Evolutionary conservation across 176 grass and related monocot genomes (phyloP).

Genomic region (Cenchrus purpureus): DNA sequence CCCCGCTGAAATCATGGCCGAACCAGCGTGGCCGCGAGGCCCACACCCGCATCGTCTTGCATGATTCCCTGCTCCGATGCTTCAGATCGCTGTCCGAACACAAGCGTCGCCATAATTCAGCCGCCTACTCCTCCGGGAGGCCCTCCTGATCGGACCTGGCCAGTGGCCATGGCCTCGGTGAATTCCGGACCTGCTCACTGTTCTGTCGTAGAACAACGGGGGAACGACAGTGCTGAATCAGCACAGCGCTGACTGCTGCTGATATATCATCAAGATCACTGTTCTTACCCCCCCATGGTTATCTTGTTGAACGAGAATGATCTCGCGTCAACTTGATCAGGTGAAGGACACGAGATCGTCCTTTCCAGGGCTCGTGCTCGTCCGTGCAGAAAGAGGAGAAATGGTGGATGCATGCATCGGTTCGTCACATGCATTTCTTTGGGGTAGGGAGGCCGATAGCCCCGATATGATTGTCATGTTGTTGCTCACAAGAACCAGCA

Average conservation of each 20-base stretch:
- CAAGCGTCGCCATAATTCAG: conserved; percentile 18
- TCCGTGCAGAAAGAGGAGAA: conserved; percentile 9
- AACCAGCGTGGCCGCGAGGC: conserved; percentile 13
- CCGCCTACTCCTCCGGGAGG: conserved; percentile 3
- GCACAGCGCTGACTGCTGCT: too few species aligned
- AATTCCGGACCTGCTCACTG: background rate
- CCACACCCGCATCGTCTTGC: background rate
- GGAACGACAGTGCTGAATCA: background rate
- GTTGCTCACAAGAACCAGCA: conserved; percentile 22
- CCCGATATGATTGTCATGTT: background rate
- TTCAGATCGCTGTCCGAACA: background rate
- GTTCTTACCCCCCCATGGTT: too few species aligned
- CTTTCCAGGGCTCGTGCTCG: background rate
- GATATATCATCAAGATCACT: background rate
- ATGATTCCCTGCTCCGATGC: background rate
- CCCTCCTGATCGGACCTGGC: background rate
- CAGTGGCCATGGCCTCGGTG: background rate
- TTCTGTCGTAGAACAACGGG: background rate
- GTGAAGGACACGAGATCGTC: background rate
- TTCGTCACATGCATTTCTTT: conserved; percentile 22
- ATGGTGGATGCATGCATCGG: background rate
- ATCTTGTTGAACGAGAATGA: too few species aligned
- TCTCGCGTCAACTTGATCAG: conserved; percentile 5
- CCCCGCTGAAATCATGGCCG: background rate
- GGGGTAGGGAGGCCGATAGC: too few species aligned